Evolutionary conservation across 2,329 filamentous ascomycete species (phyloP).

Genomic region (Gremmenia infestans): DNA sequence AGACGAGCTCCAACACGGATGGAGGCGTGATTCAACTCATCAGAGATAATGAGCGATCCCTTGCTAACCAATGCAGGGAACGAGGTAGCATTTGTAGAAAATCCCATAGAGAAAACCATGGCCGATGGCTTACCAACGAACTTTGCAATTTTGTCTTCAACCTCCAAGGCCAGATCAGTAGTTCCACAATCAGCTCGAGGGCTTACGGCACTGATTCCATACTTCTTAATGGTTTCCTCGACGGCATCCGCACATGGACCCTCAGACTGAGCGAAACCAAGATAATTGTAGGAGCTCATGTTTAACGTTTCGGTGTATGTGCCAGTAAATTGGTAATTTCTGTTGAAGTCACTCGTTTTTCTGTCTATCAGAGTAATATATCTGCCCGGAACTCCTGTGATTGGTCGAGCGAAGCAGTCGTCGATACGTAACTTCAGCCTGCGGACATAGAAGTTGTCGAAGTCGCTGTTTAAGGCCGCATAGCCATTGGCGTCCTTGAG

Average conservation of each 20-base stretch:
- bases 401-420: slow-evolving; percentile 91
- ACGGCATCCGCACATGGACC: slow-evolving; percentile 92
- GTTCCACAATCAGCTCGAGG: slow-evolving; percentile 81
- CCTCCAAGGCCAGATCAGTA: slow-evolving; percentile 79
- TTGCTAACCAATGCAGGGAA: slow-evolving; percentile 92
- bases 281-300: slow-evolving; percentile 99
- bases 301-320: slow-evolving; percentile 93
- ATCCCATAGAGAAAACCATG: slow-evolving; percentile 99
- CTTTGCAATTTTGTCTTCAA: slow-evolving; percentile 80
- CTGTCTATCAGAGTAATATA: slow-evolving; percentile 92
- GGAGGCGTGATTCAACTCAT: slow-evolving; percentile 96
- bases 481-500: slow-evolving; percentile 82
- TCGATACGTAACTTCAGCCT: slow-evolving; percentile 91
- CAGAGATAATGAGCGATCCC: slow-evolving; percentile 89
- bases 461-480: slow-evolving; percentile 93
- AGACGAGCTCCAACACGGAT: slow-evolving; percentile 93
- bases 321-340: slow-evolving; percentile 81
- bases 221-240: slow-evolving; percentile 78
- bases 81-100: slow-evolving; percentile 88
- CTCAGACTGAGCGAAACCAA: slow-evolving; percentile 96
- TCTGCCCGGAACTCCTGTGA: slow-evolving; percentile 87
- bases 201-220: slow-evolving; percentile 78
- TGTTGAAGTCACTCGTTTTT: slow-evolving; percentile 85
- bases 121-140: slow-evolving; percentile 93
- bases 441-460: slow-evolving; percentile 96